Evolutionary conservation across 75 land plant species (phyloP), one percentile per base, ranked within the genome.

Genomic region (Adiantum capillusveneris): DNA sequence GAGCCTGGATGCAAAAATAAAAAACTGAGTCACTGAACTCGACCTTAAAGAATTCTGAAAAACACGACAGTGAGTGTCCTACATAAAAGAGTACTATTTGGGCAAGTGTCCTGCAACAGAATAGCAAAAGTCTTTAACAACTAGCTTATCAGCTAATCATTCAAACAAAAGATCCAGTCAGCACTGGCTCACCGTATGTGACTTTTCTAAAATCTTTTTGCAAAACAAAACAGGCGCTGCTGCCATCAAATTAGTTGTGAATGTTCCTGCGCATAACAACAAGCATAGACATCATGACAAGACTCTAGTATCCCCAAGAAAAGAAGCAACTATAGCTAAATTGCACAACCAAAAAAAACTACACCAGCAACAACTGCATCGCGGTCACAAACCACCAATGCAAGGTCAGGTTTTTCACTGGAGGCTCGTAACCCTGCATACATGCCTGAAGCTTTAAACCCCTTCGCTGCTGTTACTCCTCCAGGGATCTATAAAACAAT

Each of bases 221-320:
- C 96, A 85, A 63, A 78, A 93, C 1, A 85, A 11, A 0, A 93
- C 98, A 44, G 98, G 98, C 31, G 98, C 98, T 60, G 98, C 98
- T 51, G 96, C 90, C 67, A 93, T 81, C 55, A 93, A 67, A 62
- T 93, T 93, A 20, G 75, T 81, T 9, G 98, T 93, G 70, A 93
- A 93, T 48, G 87, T 76, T 24, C 98, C 98, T 93, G 77, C 37
- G 64, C 46, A 39, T 61, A 5, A n/a, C n/a, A n/a, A n/a, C n/a
- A n/a, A n/a, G n/a, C n/a, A n/a, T n/a, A n/a, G n/a, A n/a, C n/a
- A n/a, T n/a, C n/a, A n/a, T n/a, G n/a, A n/a, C n/a, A n/a, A n/a
- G n/a, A n/a, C n/a, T n/a, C n/a, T n/a, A n/a, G n/a, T n/a, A n/a
- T n/a, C n/a, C n/a, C n/a, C 30, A 45, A 26, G 6, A 31, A 55